Percentiles rank a stretch among this genome's conserved stretches.
Evolutionary conservation across 257 asterid species (phyloP).

Genomic region (Fraxinus excelsior): DNA sequence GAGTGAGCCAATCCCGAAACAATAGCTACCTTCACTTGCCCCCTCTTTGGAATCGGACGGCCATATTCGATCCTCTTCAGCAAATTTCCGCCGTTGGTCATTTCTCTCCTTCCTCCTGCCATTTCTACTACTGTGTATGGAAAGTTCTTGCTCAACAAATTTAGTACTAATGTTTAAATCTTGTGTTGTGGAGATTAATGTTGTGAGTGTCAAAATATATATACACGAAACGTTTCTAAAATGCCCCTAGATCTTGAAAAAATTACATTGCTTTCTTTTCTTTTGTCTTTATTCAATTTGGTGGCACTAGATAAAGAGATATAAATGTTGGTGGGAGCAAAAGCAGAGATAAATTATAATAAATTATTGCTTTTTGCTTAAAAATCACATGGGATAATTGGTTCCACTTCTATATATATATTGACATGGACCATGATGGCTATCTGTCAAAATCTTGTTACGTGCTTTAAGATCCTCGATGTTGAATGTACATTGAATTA

Average conservation of each 20-base stretch:
- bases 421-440: slow-evolving; percentile 1
- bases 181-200: neutral
- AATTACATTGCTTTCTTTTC: neutral
- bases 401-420: neutral
- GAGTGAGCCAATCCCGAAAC: slow-evolving; percentile 27
- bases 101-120: slow-evolving; percentile 3
- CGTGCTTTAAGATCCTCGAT: neutral
- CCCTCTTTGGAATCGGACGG: slow-evolving; percentile 31
- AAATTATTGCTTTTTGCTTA: neutral
- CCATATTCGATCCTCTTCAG: neutral
- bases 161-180: neutral
- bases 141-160: neutral
- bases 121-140: neutral
- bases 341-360: neutral
- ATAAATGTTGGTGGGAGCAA: neutral
- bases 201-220: neutral
- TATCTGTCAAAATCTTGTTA: no score
- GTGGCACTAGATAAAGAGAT: neutral
- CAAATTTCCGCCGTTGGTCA: neutral
- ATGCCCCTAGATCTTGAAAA: neutral
- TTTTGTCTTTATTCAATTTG: neutral
- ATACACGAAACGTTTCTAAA: neutral
- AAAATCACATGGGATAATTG: slow-evolving; percentile 9
- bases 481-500: neutral
- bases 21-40: slow-evolving; percentile 31